Conservation (phyloP, 441 rosid species). For the Flueggea neowawraea region DNA sequence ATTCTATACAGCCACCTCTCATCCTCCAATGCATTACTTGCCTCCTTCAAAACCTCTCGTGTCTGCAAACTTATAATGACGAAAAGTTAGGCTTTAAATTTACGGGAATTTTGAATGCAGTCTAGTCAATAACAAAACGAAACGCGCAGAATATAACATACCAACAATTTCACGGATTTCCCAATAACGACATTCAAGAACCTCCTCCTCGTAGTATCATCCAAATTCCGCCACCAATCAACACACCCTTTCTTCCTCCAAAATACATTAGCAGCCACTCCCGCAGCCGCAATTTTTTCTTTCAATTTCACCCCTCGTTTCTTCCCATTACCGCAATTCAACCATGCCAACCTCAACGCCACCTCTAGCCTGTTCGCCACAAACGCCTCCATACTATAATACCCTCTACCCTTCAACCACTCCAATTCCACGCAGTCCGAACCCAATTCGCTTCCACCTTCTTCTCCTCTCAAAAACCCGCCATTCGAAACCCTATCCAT, state of each 20-base stretch:
- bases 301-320: slow-evolving; percentile 80
- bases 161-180: slow-evolving; percentile 78
- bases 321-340: slow-evolving; percentile 61
- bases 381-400: slow-evolving; percentile 81
- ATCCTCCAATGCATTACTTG: slow-evolving; percentile 35
- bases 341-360: slow-evolving; percentile 88
- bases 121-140: no score
- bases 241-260: slow-evolving; percentile 92
- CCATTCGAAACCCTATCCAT: slow-evolving; percentile 78
- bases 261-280: slow-evolving; percentile 63
- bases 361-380: slow-evolving; percentile 86
- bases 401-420: slow-evolving; percentile 94
- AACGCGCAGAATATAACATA: slow-evolving; percentile 22
- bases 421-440: slow-evolving; percentile 82
- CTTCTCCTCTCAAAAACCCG: slow-evolving; percentile 80
- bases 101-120: background rate
- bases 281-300: slow-evolving; percentile 61
- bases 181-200: slow-evolving; percentile 45
- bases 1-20: slow-evolving; percentile 53
- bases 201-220: slow-evolving; percentile 43
- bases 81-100: slow-evolving; percentile 24
- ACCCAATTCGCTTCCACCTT: slow-evolving; percentile 44
- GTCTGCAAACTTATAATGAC: slow-evolving; percentile 43
- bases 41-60: slow-evolving; percentile 64
- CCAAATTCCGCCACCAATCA: slow-evolving; percentile 91